Evolutionary conservation across 2,329 filamentous ascomycete species (phyloP).

Genomic region (Apiospora rasikravindrae): DNA sequence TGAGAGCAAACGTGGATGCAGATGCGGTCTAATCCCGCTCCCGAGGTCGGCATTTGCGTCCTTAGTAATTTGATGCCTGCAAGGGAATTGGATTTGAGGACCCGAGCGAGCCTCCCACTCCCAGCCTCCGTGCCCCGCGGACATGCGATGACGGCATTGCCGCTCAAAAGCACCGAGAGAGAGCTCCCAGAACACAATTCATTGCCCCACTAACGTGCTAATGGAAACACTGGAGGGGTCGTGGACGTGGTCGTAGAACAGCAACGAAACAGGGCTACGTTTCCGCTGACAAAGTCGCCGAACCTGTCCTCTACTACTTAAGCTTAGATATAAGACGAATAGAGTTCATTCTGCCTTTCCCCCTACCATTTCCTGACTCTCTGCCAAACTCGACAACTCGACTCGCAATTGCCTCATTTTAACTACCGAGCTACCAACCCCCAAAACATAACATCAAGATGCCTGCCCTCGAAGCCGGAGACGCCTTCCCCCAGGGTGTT

Average conservation of each 20-base stretch:
- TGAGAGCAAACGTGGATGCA: background rate
- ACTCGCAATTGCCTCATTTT: background rate
- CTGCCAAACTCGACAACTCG: background rate
- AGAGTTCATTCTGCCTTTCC: background rate
- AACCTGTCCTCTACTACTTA: background rate
- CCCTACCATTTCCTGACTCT: background rate
- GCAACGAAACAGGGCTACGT: conserved; percentile 9
- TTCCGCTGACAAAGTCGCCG: conserved; percentile 7
- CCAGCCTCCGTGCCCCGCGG: conserved; percentile 4
- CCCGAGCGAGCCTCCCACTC: background rate
- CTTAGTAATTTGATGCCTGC: background rate
- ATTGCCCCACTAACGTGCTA: background rate
- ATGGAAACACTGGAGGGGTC: conserved; percentile 2
- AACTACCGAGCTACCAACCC: background rate
- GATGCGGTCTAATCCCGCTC: background rate
- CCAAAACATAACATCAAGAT: conserved; percentile 40
- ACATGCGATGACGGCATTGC: conserved; percentile 11
- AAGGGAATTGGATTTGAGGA: background rate
- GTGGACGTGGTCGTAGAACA: background rate
- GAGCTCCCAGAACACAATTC: background rate
- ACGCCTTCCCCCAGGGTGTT: conserved; percentile 81
- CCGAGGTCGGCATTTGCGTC: conserved; percentile 1
- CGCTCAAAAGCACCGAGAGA: background rate
- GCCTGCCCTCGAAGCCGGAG: conserved; percentile 77
- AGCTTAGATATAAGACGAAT: background rate